Evolutionary conservation across 352 stramenopile genomes (phyloP).

Genomic region (Bremia lactucae): DNA sequence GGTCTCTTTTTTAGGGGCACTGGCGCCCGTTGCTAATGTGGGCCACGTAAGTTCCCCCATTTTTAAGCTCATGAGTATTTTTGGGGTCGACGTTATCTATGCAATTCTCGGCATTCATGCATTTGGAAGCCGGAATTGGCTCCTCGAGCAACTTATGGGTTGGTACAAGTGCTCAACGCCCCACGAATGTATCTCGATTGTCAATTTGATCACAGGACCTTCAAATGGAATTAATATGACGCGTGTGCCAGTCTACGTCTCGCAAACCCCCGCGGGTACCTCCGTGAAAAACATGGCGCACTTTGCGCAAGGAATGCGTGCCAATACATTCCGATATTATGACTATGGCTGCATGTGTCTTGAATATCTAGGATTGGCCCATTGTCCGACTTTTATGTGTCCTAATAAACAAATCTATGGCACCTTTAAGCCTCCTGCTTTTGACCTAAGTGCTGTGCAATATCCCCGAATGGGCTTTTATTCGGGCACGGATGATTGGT

Average conservation of each 20-base stretch:
- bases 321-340: conserved; percentile 44
- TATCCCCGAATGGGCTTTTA: conserved; percentile 48
- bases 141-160: conserved; percentile 44
- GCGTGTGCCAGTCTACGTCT: conserved; percentile 52
- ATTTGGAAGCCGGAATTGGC: conserved; percentile 33
- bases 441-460: conserved; percentile 29
- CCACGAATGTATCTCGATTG: conserved; percentile 36
- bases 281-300: conserved; percentile 59
- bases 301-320: conserved; percentile 50
- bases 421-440: conserved; percentile 34
- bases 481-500: conserved; percentile 37
- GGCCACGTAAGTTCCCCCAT: conserved; percentile 29
- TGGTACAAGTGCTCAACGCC: conserved; percentile 45
- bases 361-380: conserved; percentile 18
- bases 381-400: conserved; percentile 36
- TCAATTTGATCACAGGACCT: conserved; percentile 39
- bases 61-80: conserved; percentile 31
- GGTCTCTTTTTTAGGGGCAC: conserved; percentile 50
- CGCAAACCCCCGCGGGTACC: conserved; percentile 45
- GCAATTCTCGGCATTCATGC: conserved; percentile 29
- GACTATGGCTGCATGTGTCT: conserved; percentile 50
- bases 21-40: conserved; percentile 39
- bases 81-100: conserved; percentile 37
- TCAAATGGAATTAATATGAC: conserved; percentile 47
- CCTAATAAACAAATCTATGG: conserved; percentile 48